Base-by-base conservation (phyloP, 441 rosid species). In the Gossypium gossypioides region DNA sequence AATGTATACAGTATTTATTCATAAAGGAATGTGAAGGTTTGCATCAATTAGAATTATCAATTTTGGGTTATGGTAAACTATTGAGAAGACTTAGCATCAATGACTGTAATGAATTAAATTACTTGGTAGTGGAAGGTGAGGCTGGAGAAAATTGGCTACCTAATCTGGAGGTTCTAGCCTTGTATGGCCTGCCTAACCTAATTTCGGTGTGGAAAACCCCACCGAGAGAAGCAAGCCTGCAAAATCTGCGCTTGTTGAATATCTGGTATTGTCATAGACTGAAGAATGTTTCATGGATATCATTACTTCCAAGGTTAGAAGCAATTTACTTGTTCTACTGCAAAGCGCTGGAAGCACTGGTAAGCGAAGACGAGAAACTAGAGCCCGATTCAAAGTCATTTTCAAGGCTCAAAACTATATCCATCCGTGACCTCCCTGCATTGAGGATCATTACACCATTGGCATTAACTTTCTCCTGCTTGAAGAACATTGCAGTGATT, bases 61-160 rank as follows among this genome's bases (percentile, higher is more conserved):
- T 72, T 32, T 32, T 74, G 66, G 76, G 67, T 62, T 79, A 72
- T 32, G 83, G 89, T 54, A 71, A 72, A 72, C 80, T 22, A 61
- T 44, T 84, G 68, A 82, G 86, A 79, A 81, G 87, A 75, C 87
- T 86, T 10, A 82, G 84, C 76, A 76, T 86, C 60, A 84, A 78
- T 13, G 78, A 76, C 64, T 86, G 87, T 48, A 64, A 76, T 72
- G 85, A 82, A 67, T 55, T 86, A 19, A 70, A 77, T 71, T 81
- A 75, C 75, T 67, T 86, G 64, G 75, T 59, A 70, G 74, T 81
- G 60, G 75, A 78, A 8, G 56, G 77, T 57, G 76, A 66, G 27
- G 79, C 34, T 44, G 81, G 83, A 66, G 64, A 44, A 4, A 77
- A 16, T 4, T 83, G 88, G 85, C 73, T 85, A 51, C 80, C 81